Evolutionary conservation across 2,329 filamentous ascomycete genomes (phyloP).

Genomic region (Ophioceras dolichostomum): DNA sequence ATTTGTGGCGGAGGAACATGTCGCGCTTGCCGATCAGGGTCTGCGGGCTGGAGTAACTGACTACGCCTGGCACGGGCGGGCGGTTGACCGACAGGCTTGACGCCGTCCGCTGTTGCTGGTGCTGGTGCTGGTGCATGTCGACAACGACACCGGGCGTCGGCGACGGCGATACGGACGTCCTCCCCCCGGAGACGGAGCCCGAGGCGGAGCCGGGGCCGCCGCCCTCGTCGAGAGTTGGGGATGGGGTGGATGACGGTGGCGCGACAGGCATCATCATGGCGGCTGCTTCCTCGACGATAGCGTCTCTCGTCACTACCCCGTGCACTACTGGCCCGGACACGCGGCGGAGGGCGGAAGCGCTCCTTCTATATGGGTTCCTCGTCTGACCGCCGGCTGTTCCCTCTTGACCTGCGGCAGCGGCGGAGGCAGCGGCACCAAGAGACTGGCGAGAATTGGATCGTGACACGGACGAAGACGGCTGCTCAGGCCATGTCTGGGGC

Average conservation of each 20-base stretch:
- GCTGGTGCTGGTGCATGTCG: too few relatives aligned
- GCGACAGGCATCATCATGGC: conserved; percentile 1
- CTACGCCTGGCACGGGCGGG: conserved; percentile 27
- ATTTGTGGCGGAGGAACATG: conserved; percentile 38
- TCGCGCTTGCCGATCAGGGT: conserved; percentile 45
- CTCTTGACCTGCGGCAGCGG: background rate
- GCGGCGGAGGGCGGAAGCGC: background rate
- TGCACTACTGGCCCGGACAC: background rate
- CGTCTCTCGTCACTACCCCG: too few relatives aligned
- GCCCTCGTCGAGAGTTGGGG: conserved; percentile 27
- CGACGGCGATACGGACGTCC: conserved; percentile 6
- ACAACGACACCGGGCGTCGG: too few relatives aligned
- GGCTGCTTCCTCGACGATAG: too few relatives aligned
- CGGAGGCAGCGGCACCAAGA: background rate
- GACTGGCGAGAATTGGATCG: conserved; percentile 11
- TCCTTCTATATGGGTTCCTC: too few relatives aligned
- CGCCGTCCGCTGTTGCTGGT: conserved; percentile 8
- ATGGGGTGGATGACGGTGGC: conserved; percentile 22
- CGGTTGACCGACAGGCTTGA: conserved; percentile 11
- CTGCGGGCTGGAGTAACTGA: conserved; percentile 39
- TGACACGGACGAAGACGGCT: too few relatives aligned
- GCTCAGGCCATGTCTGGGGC: too few relatives aligned
- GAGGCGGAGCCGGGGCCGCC: conserved; percentile 2
- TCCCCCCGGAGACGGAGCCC: background rate
- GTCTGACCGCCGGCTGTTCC: too few relatives aligned